A percentile compares a stretch with the other conserved stretches of the same genome.
These are phyloP conservation scores for Xylaria sp. DNA, from an alignment of 2,329 filamentous ascomycete species.

Conservation along the genomic window DNA sequence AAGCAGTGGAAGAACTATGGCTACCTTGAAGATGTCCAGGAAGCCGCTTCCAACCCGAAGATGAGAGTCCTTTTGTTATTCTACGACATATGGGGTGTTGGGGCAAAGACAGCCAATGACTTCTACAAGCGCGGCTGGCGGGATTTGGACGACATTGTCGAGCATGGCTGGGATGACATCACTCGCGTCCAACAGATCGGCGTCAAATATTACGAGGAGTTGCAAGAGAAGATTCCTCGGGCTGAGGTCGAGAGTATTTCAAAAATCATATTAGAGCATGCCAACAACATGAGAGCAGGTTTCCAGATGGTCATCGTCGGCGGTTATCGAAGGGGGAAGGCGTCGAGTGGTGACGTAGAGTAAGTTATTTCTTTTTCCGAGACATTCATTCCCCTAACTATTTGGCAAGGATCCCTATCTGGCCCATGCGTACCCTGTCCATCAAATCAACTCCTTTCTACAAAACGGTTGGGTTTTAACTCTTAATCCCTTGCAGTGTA, in stretches of 20 bases:
- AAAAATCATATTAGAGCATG: constrained; percentile 70
- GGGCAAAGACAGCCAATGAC: constrained; percentile 79
- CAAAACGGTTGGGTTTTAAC: background rate
- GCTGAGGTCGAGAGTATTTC: constrained; percentile 78
- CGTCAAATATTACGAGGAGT: constrained; percentile 91
- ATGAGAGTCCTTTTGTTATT: constrained; percentile 75
- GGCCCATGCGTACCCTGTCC: too few species aligned
- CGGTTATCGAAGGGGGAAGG: constrained; percentile 83
- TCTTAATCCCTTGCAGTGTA: constrained; percentile 52
- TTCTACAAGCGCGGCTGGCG: constrained; percentile 85
- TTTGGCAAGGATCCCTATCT: background rate
- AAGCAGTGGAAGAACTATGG: constrained; percentile 75
- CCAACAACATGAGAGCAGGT: constrained; percentile 67
- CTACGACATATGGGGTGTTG: constrained; percentile 92
- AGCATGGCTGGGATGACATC: constrained; percentile 80
- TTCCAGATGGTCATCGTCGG: constrained; percentile 74
- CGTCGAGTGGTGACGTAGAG: constrained; percentile 82
- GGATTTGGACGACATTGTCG: constrained; percentile 85
- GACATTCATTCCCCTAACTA: background rate
- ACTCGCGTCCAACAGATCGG: constrained; percentile 91
- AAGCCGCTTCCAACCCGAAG: constrained; percentile 71
- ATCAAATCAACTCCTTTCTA: background rate
- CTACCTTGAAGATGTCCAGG: constrained; percentile 69
- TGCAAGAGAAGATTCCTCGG: constrained; percentile 76
- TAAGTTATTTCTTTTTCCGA: background rate